Conservation (phyloP, 441 rosid genomes). For the Adansonia rubrostipa region DNA sequence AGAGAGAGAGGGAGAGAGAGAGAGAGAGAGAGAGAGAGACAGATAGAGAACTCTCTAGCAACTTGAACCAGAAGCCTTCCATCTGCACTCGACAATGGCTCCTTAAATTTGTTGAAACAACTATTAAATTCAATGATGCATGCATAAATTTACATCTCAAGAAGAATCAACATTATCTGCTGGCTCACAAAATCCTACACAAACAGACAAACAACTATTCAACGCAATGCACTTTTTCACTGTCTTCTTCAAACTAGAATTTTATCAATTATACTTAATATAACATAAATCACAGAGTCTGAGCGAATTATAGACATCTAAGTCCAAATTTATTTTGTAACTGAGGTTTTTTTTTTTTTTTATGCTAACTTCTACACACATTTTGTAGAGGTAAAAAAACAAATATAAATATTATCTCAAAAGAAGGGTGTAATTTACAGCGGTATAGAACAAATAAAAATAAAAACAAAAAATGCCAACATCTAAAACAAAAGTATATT, state of each 20-base stretch:
- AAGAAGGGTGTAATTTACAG: constrained; percentile 1
- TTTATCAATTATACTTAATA: neutral
- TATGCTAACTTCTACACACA: neutral
- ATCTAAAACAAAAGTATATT: neutral
- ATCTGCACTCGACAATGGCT: neutral
- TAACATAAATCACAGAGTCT: constrained; percentile 7
- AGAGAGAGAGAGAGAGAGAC: neutral
- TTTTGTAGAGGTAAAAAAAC: neutral
- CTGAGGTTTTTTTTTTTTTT: neutral
- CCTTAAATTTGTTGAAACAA: constrained; percentile 7
- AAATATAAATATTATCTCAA: neutral
- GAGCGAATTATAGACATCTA: neutral
- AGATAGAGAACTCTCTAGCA: neutral
- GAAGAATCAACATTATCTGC: neutral
- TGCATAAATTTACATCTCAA: neutral
- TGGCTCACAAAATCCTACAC: neutral
- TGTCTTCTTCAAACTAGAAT: neutral
- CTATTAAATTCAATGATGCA: constrained; percentile 8
- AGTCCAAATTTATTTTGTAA: neutral
- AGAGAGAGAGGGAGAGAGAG: neutral
- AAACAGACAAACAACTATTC: neutral
- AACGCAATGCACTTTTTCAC: neutral
- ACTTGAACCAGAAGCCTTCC: constrained; percentile 13
- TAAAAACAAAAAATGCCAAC: neutral
- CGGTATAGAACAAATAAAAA: neutral